Percentiles rank a stretch among this genome's conserved stretches.
Evolutionary conservation across 1,284 basidiomycete genomes (phyloP).

Genomic region (Cryptococcus depauperatus): DNA sequence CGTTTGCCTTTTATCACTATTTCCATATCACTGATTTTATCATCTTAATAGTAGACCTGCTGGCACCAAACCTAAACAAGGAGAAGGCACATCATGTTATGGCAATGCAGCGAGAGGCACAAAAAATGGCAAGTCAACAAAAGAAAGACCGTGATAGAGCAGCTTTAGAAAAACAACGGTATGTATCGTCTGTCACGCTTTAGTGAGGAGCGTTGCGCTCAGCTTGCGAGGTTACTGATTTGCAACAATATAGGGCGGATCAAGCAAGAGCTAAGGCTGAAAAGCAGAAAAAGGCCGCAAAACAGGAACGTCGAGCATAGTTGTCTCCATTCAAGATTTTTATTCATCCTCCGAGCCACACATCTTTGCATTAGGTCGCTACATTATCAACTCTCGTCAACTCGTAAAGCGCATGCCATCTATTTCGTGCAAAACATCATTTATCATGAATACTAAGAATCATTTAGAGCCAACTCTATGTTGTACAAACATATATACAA

Average conservation of each 20-base stretch:
- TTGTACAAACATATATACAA: no score
- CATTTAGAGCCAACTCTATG: no score
- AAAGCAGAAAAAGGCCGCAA: slow-evolving; percentile 44
- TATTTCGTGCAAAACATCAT: no score
- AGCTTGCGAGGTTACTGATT: background rate
- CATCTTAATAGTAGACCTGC: slow-evolving; percentile 29
- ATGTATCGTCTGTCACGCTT: no score
- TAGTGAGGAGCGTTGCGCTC: background rate
- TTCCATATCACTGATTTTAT: background rate
- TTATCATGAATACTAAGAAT: no score
- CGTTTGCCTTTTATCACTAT: background rate
- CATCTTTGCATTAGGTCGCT: no score
- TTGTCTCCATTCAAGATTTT: background rate
- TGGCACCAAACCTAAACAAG: slow-evolving; percentile 42
- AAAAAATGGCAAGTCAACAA: slow-evolving; percentile 26
- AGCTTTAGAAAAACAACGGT: slow-evolving; percentile 44
- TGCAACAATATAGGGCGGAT: slow-evolving; percentile 29
- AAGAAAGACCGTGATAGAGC: slow-evolving; percentile 39
- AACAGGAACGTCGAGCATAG: slow-evolving; percentile 40
- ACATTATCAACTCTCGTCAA: no score
- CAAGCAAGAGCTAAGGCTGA: slow-evolving; percentile 43
- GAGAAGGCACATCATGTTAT: slow-evolving; percentile 37
- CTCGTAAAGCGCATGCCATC: no score
- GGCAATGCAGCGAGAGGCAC: slow-evolving; percentile 36
- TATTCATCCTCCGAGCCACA: no score